phyloP scores from a whole-genome alignment of 441 rosid genomes.

The Populus hybrid region DNA sequence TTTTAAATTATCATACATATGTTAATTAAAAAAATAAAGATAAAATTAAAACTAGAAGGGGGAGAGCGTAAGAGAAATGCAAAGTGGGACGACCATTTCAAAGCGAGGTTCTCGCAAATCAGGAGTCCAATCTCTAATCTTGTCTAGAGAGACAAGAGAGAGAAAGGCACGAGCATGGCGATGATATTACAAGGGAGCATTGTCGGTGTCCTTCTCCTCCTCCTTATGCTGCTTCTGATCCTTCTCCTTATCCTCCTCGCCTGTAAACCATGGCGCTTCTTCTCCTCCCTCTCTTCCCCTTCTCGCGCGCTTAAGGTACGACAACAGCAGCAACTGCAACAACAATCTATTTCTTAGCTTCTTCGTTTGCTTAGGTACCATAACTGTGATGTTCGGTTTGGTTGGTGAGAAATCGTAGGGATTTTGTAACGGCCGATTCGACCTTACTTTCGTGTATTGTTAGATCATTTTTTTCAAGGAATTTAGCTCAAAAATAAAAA shows the following conservation, averaged over 20 bases:
- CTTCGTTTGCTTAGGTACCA: neutral
- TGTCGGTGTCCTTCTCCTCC: conserved; percentile 37
- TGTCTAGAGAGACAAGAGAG: conserved; percentile 1
- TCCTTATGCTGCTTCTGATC: conserved; percentile 70
- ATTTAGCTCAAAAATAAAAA: neutral
- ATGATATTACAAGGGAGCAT: conserved; percentile 40
- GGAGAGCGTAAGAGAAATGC: neutral
- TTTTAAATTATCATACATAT: too few species aligned
- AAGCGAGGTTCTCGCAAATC: conserved; percentile 66
- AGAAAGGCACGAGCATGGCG: conserved; percentile 51
- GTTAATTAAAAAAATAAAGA: too few species aligned
- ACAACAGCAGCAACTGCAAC: neutral
- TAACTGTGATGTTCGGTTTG: conserved; percentile 6
- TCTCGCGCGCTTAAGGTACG: conserved; percentile 59
- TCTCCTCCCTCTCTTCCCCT: conserved; percentile 27
- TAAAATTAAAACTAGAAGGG: neutral
- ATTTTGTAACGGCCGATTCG: neutral
- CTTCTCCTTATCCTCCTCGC: conserved; percentile 59
- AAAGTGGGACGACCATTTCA: conserved; percentile 52
- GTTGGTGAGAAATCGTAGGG: neutral
- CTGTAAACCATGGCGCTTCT: conserved; percentile 89
- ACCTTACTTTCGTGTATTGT: neutral
- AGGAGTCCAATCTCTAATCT: conserved; percentile 36
- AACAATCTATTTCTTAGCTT: neutral
- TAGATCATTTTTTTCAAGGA: neutral